Conservation (phyloP, 2,329 filamentous ascomycete species). For the Beauveria medogensis region DNA sequence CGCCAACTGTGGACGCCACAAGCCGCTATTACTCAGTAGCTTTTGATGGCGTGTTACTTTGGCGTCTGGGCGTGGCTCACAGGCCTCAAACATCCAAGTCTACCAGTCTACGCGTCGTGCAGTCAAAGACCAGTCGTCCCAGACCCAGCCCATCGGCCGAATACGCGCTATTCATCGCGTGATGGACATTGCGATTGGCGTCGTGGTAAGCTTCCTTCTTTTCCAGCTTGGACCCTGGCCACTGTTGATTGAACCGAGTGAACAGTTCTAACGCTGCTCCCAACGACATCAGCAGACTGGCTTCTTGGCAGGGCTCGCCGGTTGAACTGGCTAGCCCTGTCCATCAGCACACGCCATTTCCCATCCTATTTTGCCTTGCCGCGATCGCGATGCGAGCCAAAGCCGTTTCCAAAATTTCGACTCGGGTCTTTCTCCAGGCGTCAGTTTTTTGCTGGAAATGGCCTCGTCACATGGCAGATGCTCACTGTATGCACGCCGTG, state of each 20-base stretch:
- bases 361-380: not conserved
- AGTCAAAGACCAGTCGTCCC: not conserved
- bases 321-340: not conserved
- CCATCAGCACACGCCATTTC: not conserved
- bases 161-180: not conserved
- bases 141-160: not conserved
- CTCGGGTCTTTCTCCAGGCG: not conserved
- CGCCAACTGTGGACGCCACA: not conserved
- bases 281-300: not conserved
- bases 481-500: not conserved
- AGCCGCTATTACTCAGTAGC: not conserved
- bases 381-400: not conserved
- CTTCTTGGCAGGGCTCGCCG: not conserved
- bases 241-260: not conserved
- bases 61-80: not conserved
- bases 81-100: not conserved
- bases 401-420: not conserved
- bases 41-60: not conserved
- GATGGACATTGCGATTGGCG: slow-evolving; percentile 2
- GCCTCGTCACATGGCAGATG: not conserved
- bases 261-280: not conserved
- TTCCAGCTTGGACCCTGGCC: not conserved
- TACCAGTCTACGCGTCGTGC: not conserved
- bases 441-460: not conserved
- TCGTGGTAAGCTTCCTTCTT: not conserved